These are phyloP conservation scores for Cladosporium sp. DNA, from an alignment of 2,329 filamentous ascomycete genomes.

Conservation along the genomic window DNA sequence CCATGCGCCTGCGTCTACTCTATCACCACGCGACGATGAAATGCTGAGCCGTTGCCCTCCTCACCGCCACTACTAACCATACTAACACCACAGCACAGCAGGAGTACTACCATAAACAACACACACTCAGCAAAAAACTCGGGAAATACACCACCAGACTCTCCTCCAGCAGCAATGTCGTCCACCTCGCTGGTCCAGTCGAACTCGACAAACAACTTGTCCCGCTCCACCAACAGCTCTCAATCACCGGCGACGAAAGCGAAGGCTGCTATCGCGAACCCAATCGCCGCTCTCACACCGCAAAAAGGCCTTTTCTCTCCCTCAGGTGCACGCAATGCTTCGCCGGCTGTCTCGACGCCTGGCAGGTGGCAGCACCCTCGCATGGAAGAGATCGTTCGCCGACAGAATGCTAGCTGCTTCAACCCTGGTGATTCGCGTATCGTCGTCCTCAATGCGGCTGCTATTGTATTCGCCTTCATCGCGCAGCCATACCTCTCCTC, in stretches of 20 bases:
- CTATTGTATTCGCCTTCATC: slow-evolving; percentile 55
- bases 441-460: slow-evolving; percentile 66
- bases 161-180: slow-evolving; percentile 25
- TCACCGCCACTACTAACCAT: slow-evolving; percentile 9
- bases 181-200: slow-evolving; percentile 26
- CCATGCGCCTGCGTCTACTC: not conserved
- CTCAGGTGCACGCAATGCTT: slow-evolving; percentile 18
- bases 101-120: not conserved
- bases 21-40: not conserved
- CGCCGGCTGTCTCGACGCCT: slow-evolving; percentile 31
- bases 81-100: slow-evolving; percentile 18
- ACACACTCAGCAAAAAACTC: not conserved
- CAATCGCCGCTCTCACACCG: slow-evolving; percentile 1
- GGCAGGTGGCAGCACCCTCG: slow-evolving; percentile 91
- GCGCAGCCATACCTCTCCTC: slow-evolving; percentile 39
- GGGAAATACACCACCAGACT: not conserved
- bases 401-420: slow-evolving; percentile 77
- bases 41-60: slow-evolving; percentile 9
- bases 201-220: not conserved
- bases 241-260: slow-evolving; percentile 2
- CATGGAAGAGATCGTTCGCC: slow-evolving; percentile 79
- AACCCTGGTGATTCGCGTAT: slow-evolving; percentile 71
- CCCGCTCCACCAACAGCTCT: not conserved
- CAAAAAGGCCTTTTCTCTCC: slow-evolving; percentile 6
- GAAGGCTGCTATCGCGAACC: not conserved